Evolutionary conservation across 2,329 filamentous ascomycete genomes (phyloP).

Genomic region (Apiospora pterosperma): DNA sequence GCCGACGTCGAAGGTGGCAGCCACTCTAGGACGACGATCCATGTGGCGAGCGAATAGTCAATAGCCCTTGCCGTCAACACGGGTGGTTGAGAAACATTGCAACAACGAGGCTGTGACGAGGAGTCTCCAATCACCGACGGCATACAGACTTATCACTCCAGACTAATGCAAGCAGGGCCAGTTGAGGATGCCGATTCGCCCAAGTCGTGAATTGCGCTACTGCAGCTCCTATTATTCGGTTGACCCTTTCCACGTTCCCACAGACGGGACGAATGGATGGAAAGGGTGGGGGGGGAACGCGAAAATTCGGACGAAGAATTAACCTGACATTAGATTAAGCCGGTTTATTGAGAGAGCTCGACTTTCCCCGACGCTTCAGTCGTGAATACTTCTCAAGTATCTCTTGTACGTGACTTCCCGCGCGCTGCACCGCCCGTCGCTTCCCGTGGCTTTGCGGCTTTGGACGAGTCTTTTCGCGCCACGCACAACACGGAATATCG

Average conservation of each 20-base stretch:
- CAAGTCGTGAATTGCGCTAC: neutral
- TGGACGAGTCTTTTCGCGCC: neutral
- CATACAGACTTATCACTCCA: neutral
- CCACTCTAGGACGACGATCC: neutral
- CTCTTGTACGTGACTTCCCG: neutral
- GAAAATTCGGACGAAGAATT: neutral
- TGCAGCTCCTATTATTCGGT: slow-evolving; percentile 2
- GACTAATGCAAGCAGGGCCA: neutral
- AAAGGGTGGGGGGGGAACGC: neutral
- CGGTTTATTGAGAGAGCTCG: neutral
- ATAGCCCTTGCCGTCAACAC: neutral
- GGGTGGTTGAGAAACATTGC: slow-evolving; percentile 1
- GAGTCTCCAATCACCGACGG: neutral
- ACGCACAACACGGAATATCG: slow-evolving; percentile 2
- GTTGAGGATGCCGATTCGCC: neutral
- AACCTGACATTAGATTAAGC: neutral
- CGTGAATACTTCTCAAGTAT: too few species aligned
- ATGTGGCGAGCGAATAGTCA: neutral
- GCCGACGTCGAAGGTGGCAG: neutral
- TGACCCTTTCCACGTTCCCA: neutral
- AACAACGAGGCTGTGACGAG: neutral
- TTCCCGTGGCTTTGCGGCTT: neutral
- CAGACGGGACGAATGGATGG: neutral
- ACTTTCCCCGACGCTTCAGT: neutral
- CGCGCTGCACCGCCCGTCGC: neutral